phyloP scores from a whole-genome alignment of 441 rosid genomes.

The Pelargonium myrrhifolium region DNA sequence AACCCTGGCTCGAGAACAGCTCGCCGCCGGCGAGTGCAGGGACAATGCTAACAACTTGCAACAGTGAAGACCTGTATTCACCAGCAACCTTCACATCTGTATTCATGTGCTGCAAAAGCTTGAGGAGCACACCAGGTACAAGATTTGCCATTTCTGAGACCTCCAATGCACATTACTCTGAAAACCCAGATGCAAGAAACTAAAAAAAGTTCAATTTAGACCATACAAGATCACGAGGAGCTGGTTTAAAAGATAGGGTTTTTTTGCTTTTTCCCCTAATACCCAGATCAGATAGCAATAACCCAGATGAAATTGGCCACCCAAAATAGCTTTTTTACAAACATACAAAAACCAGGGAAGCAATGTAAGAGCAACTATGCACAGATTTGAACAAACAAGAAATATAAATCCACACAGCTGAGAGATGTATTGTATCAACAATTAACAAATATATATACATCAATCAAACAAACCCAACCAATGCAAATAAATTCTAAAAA shows the following conservation, averaged over 20 bases:
- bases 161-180: conserved; percentile 36
- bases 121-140: conserved; percentile 91
- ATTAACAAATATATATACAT: too few species aligned
- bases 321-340: conserved; percentile 12
- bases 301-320: conserved; percentile 14
- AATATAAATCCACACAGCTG: conserved; percentile 10
- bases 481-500: conserved; percentile 7
- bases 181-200: conserved; percentile 19
- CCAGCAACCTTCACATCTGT: conserved; percentile 89
- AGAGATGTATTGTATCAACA: too few species aligned
- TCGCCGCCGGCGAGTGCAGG: conserved; percentile 94
- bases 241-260: conserved; percentile 10
- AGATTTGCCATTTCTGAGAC: conserved; percentile 65
- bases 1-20: conserved; percentile 81
- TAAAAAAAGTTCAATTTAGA: neutral
- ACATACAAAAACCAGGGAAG: conserved; percentile 3
- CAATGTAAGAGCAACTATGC: neutral
- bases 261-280: too few species aligned
- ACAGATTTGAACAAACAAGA: conserved; percentile 4
- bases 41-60: conserved; percentile 89
- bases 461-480: conserved; percentile 12
- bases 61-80: conserved; percentile 79
- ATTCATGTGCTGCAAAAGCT: conserved; percentile 92
- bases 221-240: conserved; percentile 16
- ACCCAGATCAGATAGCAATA: too few species aligned